Base-by-base conservation (phyloP, 306 rosid species). In the Dalbergia oliveri region DNA sequence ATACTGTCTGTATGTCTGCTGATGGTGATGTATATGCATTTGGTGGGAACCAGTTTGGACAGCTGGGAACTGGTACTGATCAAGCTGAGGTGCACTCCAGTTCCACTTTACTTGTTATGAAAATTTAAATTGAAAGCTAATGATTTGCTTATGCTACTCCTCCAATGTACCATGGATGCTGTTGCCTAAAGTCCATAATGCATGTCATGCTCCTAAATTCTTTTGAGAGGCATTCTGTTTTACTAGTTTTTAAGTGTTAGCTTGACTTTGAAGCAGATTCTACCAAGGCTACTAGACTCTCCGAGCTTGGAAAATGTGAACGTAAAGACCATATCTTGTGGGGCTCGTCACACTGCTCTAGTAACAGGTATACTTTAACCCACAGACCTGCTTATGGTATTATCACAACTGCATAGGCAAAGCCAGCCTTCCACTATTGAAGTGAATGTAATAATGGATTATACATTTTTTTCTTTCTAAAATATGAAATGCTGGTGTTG, bases 31-130 rank as follows among this genome's bases (percentile, higher is more conserved):
- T 92, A 11, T 94, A 91, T 81, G 79, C 97, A 69, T 94, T 94
- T 87, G 98, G 97, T 4, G 95, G 98, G 31, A 94, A 94, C 79
- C 97, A 94, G 77, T 94, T 94, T 86, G 97, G 98, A 73, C 97
- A 94, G 90, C 88, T 94, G 77, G 98, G 98, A 82, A 94, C 98
- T 21, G 97, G 97, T 66, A 77, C 86, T 35, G 97, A 90, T 58
- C 92, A 94, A 83, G 94, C 97, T 15, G 97, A 92, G 98, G 97
- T 94, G 84, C 56, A 58, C 26, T 4, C 75, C n/a, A 26, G 23
- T 18, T 45, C 12, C 54, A 35, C 56, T 21, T 21, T 21, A 21
- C 23, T 82, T 66, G 21, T 63, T 47, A 14, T 16, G 51, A 44
- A 74, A 77, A 43, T 50, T 66, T 53, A 11, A 16, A 72, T 76